Evolutionary conservation across 495 filamentous ascomycete species (phyloP).

Genomic region (Penicillium tannophilum): DNA sequence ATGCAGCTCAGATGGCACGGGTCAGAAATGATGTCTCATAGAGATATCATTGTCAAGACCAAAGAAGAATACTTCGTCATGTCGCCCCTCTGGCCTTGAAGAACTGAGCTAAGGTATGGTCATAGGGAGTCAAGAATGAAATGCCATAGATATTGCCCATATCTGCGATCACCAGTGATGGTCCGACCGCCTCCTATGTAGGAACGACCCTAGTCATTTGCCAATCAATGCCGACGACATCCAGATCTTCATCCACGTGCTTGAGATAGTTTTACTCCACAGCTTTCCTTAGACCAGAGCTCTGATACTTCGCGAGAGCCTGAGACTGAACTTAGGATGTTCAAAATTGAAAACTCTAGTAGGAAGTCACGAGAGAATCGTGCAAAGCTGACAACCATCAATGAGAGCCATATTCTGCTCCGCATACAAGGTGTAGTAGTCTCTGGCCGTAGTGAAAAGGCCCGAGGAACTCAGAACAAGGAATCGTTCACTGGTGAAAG

Average conservation of each 20-base stretch:
- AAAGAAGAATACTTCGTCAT: no score
- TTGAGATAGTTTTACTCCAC: slow-evolving; percentile 39
- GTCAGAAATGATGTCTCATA: no score
- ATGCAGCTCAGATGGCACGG: no score
- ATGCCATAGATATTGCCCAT: no score
- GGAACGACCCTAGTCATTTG: slow-evolving; percentile 33
- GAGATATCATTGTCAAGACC: no score
- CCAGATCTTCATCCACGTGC: slow-evolving; percentile 42
- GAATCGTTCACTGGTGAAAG: slow-evolving; percentile 25
- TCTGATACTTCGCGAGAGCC: background rate
- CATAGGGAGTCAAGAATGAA: no score
- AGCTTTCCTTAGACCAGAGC: slow-evolving; percentile 4
- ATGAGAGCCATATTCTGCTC: slow-evolving; percentile 30
- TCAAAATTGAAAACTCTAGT: slow-evolving; percentile 29
- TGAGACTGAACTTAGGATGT: slow-evolving; percentile 3
- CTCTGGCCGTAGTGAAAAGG: slow-evolving; percentile 25
- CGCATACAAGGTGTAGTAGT: slow-evolving; percentile 23
- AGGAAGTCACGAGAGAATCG: slow-evolving; percentile 29
- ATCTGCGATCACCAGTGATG: slow-evolving; percentile 38
- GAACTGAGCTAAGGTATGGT: no score
- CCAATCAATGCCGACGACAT: slow-evolving; percentile 47
- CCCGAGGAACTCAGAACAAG: slow-evolving; percentile 22
- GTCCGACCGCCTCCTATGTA: slow-evolving; percentile 35
- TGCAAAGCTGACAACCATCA: slow-evolving; percentile 23
- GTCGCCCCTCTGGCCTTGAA: no score